Evolutionary conservation across 441 rosid species (phyloP), one percentile per base, ranked within the genome.

Genomic region (Breynia disticha): DNA sequence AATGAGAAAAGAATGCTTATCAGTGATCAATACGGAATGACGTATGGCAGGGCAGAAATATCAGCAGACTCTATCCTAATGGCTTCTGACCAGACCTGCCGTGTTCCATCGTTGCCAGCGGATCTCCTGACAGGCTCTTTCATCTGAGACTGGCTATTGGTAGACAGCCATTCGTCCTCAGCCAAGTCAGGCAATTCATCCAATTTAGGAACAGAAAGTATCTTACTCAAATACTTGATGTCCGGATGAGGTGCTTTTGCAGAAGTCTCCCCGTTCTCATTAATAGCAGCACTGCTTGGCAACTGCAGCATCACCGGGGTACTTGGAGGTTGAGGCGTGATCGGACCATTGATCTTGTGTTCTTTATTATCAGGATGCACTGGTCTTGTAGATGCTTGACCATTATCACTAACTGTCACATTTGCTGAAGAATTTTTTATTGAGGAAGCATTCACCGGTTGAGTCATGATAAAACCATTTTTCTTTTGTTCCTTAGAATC

Each of bases 31-130:
- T 64, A 79, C 17, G 83, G 86, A 59, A 78, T 72, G 57, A 82
- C 86, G 44, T 74, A 82, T 2, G 86, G 90, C 60, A 80, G 67
- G 35, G 78, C 84, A 28, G 62, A 35, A 19, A 71, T 19, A 54
- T 76, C 82, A 11, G 72, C 80, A 62, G 75, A 71, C 46, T 80
- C 90, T 67, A 83, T 59, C 51, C 42, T 65, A 37, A 72, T 37
- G 63, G 75, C 72, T 56, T 78, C 64, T 17, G 76, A 75, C 90
- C 90, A 83, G 7, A 80, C 76, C 59, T 78, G 66, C 19, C 1
- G 68, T 19, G 57, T 58, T 68, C 57, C 73, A 48, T 70, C 75
- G 45, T 38, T 62, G 59, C 44, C 68, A 12, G 56, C n/a, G 63
- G 62, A 67, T 48, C 47, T 61, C 37, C 43, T 28, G 51, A 59